Evolutionary conservation across 108 stramenopile genomes (phyloP), one percentile per base, ranked within the genome.

Genomic region (Cyclostephanos invisitatus): DNA sequence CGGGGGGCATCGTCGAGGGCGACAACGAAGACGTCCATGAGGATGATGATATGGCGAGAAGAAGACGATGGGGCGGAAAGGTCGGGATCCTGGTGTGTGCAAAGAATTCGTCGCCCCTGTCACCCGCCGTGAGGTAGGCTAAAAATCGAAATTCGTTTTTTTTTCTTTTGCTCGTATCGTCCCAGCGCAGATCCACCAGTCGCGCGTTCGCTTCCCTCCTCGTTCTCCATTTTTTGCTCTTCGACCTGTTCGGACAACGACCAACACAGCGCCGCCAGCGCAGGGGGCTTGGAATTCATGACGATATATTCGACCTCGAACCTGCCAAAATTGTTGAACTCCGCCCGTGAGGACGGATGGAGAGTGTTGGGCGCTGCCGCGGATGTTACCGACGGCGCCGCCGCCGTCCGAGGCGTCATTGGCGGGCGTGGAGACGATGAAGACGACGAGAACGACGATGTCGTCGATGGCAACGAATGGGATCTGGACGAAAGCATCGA

Each of bases 61-160:
- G 17, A 20, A 38, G 21, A 21, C 38, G 37, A 10, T 44, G 44
- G 9, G 64, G 62, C 5, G 65, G 73, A 6, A n/a, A n/a, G n/a
- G 77, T 93, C 15, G 87, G 87, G 6, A 76, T 97, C 0, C 20
- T 97, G 27, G 85, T 90, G 1, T 93, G 92, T 66, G 61, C 88
- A 24, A 97, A 97, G 70, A 97, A 97, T 63, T 92, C 91, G 10
- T 89, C 95, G 7, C 96, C 96, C 3, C 83, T 84, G 7, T 29
- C 91, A 12, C 81, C 85, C 18, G 82, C 96, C 10, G 87, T 87
- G 40, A 61, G 60, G 60, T 61, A 36, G 5, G 90, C 51, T 8
- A 40, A 8, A 37, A 56, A 14, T 25, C 12, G 12, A 56, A 22
- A 22, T 24, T 8, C 22, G 3, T 14, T 6, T 5, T 7, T 20